Evolutionary conservation across 2,329 filamentous ascomycete genomes (phyloP), one percentile per base, ranked within the genome.

Genomic region (Aspergillus versicolor): DNA sequence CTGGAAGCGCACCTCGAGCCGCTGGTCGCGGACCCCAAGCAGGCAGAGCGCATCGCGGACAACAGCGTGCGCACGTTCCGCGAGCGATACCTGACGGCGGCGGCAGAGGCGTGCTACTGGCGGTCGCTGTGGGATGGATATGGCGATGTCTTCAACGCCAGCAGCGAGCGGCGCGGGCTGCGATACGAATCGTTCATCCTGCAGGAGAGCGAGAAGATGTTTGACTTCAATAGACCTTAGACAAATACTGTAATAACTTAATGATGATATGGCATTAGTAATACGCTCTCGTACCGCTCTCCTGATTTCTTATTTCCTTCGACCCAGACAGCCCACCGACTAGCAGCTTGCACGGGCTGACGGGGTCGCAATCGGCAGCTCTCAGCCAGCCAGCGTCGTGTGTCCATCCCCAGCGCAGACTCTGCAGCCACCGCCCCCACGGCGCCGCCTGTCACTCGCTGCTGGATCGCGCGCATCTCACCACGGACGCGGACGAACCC

Each of bases 51-150:
- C 32, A 81, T 83, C 42, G 80, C 79, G 24, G 67, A 75, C 27
- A 80, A 81, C 55, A 76, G 67, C 51, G 71, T 77, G 7, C 67
- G 64, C 48, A 73, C 69, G 5, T 81, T 81, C 61, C 73, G 78
- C n/a, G 76, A 81, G 52, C 69, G 76, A 9, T 82, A 82, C 64
- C 66, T 82, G 40, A 81, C 79, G 5, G 74, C 75, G 6, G 77
- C 79, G 0, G 79, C 79, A 4, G 77, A 82, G 59, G 74, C 77
- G 4, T 82, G 80, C 62, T 82, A 82, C 63, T 82, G 79, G 79
- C 71, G 79, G 19, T 70, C 69, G 45, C 63, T 80, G 37, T 75
- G 78, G 60, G 65, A 68, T 15, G 64, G 64, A 7, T 70, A 68
- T 52, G 61, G 60, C 13, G 53, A 43, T 27, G 67, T 69, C 12